Conservation (phyloP, 2,329 filamentous ascomycete species). For the Exophiala sideris region DNA sequence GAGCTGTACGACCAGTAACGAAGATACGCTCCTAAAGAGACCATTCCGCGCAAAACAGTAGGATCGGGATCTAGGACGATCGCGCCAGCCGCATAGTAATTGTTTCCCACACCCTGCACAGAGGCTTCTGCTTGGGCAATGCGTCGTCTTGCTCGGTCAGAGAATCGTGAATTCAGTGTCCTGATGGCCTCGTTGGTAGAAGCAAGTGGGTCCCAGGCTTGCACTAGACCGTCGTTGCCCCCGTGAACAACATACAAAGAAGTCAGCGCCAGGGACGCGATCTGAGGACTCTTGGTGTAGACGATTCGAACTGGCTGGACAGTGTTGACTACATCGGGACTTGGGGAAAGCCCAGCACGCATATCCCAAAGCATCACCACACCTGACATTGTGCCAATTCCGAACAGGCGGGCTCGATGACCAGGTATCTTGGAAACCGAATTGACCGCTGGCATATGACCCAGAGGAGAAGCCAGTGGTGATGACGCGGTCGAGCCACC, state of each 20-base stretch:
- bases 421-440: constrained; percentile 68
- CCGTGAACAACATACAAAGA: constrained; percentile 88
- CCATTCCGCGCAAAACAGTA: constrained; percentile 77
- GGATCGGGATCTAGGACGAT: constrained; percentile 85
- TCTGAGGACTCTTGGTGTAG: constrained; percentile 82
- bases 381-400: constrained; percentile 75
- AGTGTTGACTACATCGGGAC: constrained; percentile 53
- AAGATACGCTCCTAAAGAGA: constrained; percentile 80
- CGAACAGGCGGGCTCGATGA: constrained; percentile 75
- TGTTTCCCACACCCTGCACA: constrained; percentile 65
- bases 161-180: constrained; percentile 81
- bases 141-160: constrained; percentile 76
- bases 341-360: constrained; percentile 60
- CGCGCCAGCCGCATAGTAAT: constrained; percentile 76
- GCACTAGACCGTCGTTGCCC: constrained; percentile 89
- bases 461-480: constrained; percentile 53
- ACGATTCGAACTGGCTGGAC: constrained; percentile 75
- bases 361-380: constrained; percentile 81
- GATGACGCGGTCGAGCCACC: constrained; percentile 54
- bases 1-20: constrained; percentile 95
- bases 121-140: constrained; percentile 65
- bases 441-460: constrained; percentile 37
- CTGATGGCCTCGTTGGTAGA: constrained; percentile 75
- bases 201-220: constrained; percentile 93
- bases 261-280: constrained; percentile 77